phyloP scores from a whole-genome alignment of 2,329 filamentous ascomycete species.

The Colletotrichum agaves region DNA sequence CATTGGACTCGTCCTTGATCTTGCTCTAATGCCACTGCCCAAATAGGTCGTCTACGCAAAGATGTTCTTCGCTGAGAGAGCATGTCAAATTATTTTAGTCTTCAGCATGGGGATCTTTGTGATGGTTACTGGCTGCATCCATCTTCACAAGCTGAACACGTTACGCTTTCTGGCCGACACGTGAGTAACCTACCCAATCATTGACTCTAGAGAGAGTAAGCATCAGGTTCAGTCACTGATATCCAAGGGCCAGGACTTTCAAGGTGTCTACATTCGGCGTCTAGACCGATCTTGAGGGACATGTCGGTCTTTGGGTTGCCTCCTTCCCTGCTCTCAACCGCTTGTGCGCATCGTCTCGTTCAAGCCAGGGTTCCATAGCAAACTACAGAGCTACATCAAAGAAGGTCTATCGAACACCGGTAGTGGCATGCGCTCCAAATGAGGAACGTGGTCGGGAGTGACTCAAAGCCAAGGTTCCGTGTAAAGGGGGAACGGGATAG shows the following conservation, averaged over 20 bases:
- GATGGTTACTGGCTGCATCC: constrained; percentile 49
- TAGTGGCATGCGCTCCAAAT: background rate
- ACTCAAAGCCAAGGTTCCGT: background rate
- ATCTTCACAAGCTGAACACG: constrained; percentile 46
- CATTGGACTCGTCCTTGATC: constrained; percentile 47
- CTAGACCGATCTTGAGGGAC: constrained; percentile 54
- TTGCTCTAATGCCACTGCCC: constrained; percentile 47
- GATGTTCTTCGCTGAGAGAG: constrained; percentile 48
- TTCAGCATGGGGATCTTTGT: constrained; percentile 52
- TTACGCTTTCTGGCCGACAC: constrained; percentile 44
- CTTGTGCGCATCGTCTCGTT: constrained; percentile 46
- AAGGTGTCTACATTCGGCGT: constrained; percentile 48
- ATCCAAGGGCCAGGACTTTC: constrained; percentile 44
- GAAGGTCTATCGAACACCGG: background rate
- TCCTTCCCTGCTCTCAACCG: constrained; percentile 54
- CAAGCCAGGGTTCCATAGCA: constrained; percentile 42
- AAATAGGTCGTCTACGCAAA: constrained; percentile 50
- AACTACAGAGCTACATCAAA: constrained; percentile 19
- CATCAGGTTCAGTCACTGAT: too few relatives aligned
- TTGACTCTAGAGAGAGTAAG: too few relatives aligned
- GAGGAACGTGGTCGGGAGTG: background rate
- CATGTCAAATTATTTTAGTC: constrained; percentile 49
- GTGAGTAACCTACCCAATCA: constrained; percentile 39
- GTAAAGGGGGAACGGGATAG: background rate
- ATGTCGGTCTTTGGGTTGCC: constrained; percentile 53